Evolutionary conservation across 2,329 filamentous ascomycete species (phyloP), one percentile per base, ranked within the genome.

Genomic region (Magnaporthiopsis rhizophila): DNA sequence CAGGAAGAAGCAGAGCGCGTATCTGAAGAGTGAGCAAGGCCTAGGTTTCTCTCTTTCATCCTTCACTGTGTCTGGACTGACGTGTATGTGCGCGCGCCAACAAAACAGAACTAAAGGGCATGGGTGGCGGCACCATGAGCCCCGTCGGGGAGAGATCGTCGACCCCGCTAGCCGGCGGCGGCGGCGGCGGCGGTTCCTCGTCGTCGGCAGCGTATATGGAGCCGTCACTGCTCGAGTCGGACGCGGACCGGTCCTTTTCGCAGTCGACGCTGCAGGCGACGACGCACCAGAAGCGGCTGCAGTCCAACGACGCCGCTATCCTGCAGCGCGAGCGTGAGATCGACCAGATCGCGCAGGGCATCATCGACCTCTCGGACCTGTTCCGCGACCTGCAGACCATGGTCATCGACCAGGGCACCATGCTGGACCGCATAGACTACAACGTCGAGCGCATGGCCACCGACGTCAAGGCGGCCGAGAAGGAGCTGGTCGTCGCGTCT

Each of bases 331-430:
- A 99, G 77, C 88, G 90, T 57, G 95, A 98, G 76, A 99, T 99
- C 71, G 96, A 96, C 73, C 93, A 97, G 70, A 99, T 99, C 68
- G 95, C 95, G 2, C 93, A 97, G 74, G 94, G 95, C 65, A 98
- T 99, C 76, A 98, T 99, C 72, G 94, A 98, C 74, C 81, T 99
- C 9, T 91, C 94, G 4, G 95, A 97, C 74, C 91, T 99, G 62
- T 99, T 99, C 80, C 91, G 96, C 67, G 95, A 99, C 72, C 80
- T 99, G 36, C 95, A 99, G 76, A 89, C 83, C 61, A 98, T 99
- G 93, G 92, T 96, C 70, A 93, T 96, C 69, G 90, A 95, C 73
- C 90, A 95, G 75, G 92, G 92, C 63, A 95, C 91, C 18, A 90
- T 96, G 84, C 83, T 97, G 28, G 93, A 96, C 76, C 89, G 95